Conservation (phyloP, 345 rosid genomes). For the Citropsis articulata region DNA sequence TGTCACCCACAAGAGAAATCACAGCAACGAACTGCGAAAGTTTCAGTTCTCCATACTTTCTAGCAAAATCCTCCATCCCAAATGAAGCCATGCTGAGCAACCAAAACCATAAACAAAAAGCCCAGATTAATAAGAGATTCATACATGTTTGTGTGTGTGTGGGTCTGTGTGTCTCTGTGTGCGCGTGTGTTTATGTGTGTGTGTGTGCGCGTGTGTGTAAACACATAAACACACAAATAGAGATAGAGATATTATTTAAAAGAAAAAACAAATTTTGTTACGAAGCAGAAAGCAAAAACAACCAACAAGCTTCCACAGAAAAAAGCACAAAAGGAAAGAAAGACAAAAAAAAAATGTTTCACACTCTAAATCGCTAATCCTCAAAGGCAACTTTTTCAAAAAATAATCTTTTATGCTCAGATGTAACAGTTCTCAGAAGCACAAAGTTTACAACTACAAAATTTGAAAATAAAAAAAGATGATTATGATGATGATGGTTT, state of each 20-base stretch:
- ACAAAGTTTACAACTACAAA: background rate
- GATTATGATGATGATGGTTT: background rate
- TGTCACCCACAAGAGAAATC: constrained; percentile 79
- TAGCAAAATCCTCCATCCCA: constrained; percentile 88
- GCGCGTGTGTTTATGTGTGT: no score
- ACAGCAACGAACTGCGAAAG: constrained; percentile 91
- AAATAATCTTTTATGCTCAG: background rate
- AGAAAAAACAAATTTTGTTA: background rate
- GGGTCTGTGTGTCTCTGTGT: no score
- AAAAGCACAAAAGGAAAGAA: background rate
- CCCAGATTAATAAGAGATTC: background rate
- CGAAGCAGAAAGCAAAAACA: background rate
- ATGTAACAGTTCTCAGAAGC: background rate
- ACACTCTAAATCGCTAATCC: background rate
- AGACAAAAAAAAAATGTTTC: background rate
- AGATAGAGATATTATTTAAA: background rate
- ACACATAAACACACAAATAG: background rate
- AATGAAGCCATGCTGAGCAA: constrained; percentile 81
- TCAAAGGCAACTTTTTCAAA: no score
- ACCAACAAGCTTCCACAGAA: background rate
- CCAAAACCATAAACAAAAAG: constrained; percentile 19
- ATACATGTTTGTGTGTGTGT: background rate
- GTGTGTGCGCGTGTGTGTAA: no score
- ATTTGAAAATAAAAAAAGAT: background rate
- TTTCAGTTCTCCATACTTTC: constrained; percentile 62